Evolutionary conservation across 2,329 filamentous ascomycete species (phyloP).

Genomic region (Reticulascus tulasneorum): DNA sequence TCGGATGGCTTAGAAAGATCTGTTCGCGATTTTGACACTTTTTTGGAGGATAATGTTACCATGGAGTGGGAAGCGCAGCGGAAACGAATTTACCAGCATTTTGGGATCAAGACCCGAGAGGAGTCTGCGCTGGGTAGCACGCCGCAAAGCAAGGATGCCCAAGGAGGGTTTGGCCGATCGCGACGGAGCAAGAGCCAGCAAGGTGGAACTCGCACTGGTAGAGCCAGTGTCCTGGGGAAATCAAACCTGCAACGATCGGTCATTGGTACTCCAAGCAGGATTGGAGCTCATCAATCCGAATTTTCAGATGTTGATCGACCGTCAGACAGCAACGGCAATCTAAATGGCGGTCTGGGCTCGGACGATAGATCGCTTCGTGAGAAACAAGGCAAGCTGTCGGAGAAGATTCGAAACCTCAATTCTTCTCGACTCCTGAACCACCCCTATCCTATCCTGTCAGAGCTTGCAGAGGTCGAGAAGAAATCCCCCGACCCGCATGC

Average conservation of each 20-base stretch:
- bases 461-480: constrained; percentile 71
- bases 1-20: constrained; percentile 86
- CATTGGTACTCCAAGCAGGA: constrained; percentile 72
- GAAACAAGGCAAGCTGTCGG: constrained; percentile 78
- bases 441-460: constrained; percentile 69
- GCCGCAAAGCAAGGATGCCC: constrained; percentile 39
- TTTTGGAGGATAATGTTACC: constrained; percentile 89
- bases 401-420: constrained; percentile 77
- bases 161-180: constrained; percentile 58
- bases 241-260: constrained; percentile 78
- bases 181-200: constrained; percentile 45
- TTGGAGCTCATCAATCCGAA: constrained; percentile 52
- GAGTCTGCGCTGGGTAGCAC: constrained; percentile 30
- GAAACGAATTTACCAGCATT: constrained; percentile 91
- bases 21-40: constrained; percentile 86
- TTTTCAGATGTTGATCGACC: constrained; percentile 67
- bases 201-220: constrained; percentile 55
- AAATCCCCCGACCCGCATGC: constrained; percentile 67
- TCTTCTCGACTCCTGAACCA: constrained; percentile 61
- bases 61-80: constrained; percentile 96
- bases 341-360: constrained; percentile 47
- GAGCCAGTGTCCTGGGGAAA: constrained; percentile 44
- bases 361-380: constrained; percentile 76
- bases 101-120: constrained; percentile 71
- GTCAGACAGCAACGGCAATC: constrained; percentile 41